Evolutionary conservation across 2,329 filamentous ascomycete species (phyloP).

Genomic region (Aspergillus persii): DNA sequence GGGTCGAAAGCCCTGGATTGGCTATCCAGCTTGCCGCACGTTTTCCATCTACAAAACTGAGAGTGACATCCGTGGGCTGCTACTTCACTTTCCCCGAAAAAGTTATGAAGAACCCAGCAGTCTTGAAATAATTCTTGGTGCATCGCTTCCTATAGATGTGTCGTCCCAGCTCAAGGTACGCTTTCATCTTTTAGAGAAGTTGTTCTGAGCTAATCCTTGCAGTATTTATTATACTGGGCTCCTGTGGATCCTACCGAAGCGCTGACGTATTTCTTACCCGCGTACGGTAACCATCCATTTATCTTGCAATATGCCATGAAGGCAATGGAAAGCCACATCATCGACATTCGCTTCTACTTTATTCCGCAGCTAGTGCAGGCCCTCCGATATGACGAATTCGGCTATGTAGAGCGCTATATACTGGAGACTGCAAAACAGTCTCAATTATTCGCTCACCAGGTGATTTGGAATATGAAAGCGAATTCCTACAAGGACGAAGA

Average conservation of each 20-base stretch:
- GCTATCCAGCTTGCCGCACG: conserved; percentile 81
- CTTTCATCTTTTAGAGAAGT: no score
- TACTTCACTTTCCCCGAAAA: conserved; percentile 82
- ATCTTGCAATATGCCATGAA: conserved; percentile 96
- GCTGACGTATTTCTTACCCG: conserved; percentile 87
- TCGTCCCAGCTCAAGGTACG: conserved; percentile 77
- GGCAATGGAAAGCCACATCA: conserved; percentile 85
- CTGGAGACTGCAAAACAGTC: conserved; percentile 95
- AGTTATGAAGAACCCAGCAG: conserved; percentile 79
- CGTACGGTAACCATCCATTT: conserved; percentile 87
- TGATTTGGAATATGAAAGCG: conserved; percentile 99
- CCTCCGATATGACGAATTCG: conserved; percentile 85
- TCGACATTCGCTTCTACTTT: conserved; percentile 99
- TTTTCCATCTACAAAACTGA: conserved; percentile 72
- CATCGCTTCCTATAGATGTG: conserved; percentile 73
- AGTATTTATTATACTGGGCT: conserved; percentile 91
- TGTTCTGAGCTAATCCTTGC: background rate
- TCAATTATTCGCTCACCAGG: conserved; percentile 97
- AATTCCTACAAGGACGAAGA: conserved; percentile 98
- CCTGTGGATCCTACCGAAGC: conserved; percentile 91
- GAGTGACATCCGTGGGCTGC: conserved; percentile 72
- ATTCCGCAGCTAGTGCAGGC: conserved; percentile 97
- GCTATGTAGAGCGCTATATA: conserved; percentile 95
- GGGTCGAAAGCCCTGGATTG: conserved; percentile 78
- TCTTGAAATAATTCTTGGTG: conserved; percentile 76